Evolutionary conservation across 164 flowering plant species (phyloP).

Genomic region (Umbilicus rupestris): DNA sequence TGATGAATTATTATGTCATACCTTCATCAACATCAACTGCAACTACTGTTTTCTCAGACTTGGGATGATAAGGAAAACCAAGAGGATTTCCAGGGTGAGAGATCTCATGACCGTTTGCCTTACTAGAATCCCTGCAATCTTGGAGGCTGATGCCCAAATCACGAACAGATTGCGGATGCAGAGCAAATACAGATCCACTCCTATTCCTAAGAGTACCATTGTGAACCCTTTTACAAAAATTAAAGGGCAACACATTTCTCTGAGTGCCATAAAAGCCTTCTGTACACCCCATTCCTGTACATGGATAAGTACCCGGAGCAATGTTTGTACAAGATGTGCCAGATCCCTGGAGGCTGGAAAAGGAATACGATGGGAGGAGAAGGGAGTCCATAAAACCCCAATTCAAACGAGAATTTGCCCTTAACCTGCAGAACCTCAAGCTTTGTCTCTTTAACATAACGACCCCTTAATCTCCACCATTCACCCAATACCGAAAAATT

Average conservation of each 20-base stretch:
- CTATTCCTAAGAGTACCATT: slow-evolving; percentile 15
- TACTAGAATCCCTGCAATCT: slow-evolving; percentile 10
- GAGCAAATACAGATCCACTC: slow-evolving; percentile 18
- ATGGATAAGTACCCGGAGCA: background rate
- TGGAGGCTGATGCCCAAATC: slow-evolving; percentile 24
- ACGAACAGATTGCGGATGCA: slow-evolving; percentile 19
- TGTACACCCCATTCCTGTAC: background rate
- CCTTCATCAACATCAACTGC: slow-evolving; percentile 94
- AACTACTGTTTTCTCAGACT: slow-evolving; percentile 45
- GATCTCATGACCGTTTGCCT: slow-evolving; percentile 15
- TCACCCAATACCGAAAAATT: background rate
- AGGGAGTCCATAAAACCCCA: slow-evolving; percentile 17
- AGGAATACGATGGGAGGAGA: background rate
- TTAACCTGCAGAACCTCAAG: slow-evolving; percentile 9
- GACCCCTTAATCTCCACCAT: slow-evolving; percentile 9
- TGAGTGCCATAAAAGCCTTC: background rate
- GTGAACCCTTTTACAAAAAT: slow-evolving; percentile 10
- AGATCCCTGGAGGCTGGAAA: slow-evolving; percentile 11
- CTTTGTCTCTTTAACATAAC: slow-evolving; percentile 27
- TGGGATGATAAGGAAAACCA: slow-evolving; percentile 19
- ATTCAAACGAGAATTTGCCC: slow-evolving; percentile 12
- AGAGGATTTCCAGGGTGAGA: slow-evolving; percentile 27
- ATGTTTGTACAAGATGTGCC: background rate
- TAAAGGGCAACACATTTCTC: slow-evolving; percentile 15
- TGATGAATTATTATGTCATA: slow-evolving; percentile 11